Evolutionary conservation across 176 grass and related monocot species (phyloP).

Genomic region (Oropetium thomaeum): DNA sequence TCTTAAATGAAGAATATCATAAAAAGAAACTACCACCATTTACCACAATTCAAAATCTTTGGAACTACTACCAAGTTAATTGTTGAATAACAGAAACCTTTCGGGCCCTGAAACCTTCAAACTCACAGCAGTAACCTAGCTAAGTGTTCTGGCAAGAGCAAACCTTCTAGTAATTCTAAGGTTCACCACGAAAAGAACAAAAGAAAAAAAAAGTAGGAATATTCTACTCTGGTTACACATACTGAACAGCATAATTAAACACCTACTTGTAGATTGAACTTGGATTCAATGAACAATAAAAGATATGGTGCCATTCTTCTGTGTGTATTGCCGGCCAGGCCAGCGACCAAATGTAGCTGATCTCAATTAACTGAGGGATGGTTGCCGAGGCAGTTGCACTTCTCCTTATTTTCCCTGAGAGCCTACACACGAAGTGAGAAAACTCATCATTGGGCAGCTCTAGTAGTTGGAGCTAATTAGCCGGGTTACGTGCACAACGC

Average conservation of each 20-base stretch:
- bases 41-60: too few species aligned
- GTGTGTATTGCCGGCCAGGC: background rate
- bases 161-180: too few species aligned
- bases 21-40: too few species aligned
- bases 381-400: conserved; percentile 28
- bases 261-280: background rate
- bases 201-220: background rate
- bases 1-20: too few species aligned
- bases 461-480: background rate
- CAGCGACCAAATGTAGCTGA: background rate
- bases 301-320: too few species aligned
- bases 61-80: too few species aligned
- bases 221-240: background rate
- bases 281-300: background rate
- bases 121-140: too few species aligned
- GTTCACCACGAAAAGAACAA: background rate
- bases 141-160: too few species aligned
- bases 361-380: conserved; percentile 8
- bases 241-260: background rate
- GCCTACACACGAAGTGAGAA: background rate
- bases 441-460: too few species aligned
- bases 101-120: too few species aligned
- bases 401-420: conserved; percentile 34
- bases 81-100: background rate
- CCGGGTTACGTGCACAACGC: background rate